A percentile compares a stretch with the other conserved stretches of the same genome.
Conservation (phyloP, 495 filamentous ascomycete species). For the Podospora pseudoanserina region DNA sequence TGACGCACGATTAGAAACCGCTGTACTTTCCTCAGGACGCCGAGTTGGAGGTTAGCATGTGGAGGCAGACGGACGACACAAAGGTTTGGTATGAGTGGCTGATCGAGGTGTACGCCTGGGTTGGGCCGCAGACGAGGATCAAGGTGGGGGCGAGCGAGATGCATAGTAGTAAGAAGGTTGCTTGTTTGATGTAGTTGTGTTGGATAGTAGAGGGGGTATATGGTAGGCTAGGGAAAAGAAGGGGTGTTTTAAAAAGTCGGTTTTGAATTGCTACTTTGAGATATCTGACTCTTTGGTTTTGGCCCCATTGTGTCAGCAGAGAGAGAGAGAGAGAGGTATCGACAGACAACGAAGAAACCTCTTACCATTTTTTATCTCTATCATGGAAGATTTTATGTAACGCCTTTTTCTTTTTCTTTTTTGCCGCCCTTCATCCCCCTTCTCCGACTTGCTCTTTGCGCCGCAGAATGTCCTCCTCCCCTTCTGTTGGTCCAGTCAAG, state of each 20-base stretch:
- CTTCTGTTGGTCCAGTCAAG: too few relatives aligned
- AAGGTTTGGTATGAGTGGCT: slow-evolving; percentile 99
- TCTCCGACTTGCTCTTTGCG: too few relatives aligned
- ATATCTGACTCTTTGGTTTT: neutral
- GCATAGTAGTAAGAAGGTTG: slow-evolving; percentile 84
- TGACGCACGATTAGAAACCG: slow-evolving; percentile 57
- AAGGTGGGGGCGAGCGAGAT: slow-evolving; percentile 78
- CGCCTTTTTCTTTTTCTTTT: too few relatives aligned
- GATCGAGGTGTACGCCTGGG: slow-evolving; percentile 72
- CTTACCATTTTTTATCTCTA: neutral
- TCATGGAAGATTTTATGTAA: neutral
- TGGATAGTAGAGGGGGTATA: neutral
- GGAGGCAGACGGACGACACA: slow-evolving; percentile 87
- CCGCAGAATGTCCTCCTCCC: too few relatives aligned
- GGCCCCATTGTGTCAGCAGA: neutral
- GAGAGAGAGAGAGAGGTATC: neutral
- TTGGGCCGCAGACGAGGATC: slow-evolving; percentile 58
- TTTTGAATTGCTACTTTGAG: neutral
- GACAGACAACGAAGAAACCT: neutral
- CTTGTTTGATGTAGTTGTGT: slow-evolving; percentile 74
- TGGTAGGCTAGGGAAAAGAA: neutral
- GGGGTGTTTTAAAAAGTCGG: neutral
- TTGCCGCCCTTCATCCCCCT: neutral
- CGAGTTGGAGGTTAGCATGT: slow-evolving; percentile 87
- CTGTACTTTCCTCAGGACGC: slow-evolving; percentile 81